These are phyloP conservation scores for Fraxinus cuspidata DNA, from an alignment of 257 asterid species.

Conservation along the genomic window DNA sequence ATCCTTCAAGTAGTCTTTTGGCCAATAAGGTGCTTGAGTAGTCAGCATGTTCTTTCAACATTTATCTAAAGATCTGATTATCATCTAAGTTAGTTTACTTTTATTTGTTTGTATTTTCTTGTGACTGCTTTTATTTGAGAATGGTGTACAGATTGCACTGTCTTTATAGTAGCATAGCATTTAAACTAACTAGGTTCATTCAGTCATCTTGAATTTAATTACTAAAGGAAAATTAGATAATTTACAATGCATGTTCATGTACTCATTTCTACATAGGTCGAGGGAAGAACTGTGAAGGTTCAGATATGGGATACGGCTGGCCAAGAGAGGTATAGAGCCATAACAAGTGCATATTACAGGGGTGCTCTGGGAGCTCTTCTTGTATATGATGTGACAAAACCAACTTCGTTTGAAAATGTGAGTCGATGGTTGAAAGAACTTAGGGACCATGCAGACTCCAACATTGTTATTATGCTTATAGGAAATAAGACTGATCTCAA, in stretches of 20 bases:
- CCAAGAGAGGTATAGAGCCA: slow-evolving; percentile 22
- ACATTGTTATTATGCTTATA: slow-evolving; percentile 22
- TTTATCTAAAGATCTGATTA: background rate
- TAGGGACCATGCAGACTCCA: slow-evolving; percentile 22
- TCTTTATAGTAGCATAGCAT: background rate
- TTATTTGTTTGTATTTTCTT: background rate
- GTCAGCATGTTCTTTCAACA: background rate
- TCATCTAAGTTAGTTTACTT: background rate
- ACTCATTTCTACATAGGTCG: background rate
- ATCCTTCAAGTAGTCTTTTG: no score
- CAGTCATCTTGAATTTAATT: background rate
- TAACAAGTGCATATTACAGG: slow-evolving; percentile 24
- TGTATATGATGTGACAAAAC: slow-evolving; percentile 24
- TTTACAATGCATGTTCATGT: background rate
- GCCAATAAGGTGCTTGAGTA: no score
- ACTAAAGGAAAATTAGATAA: no score
- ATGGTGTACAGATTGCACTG: background rate
- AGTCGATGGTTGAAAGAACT: slow-evolving; percentile 26
- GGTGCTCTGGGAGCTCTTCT: slow-evolving; percentile 27
- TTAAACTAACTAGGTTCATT: background rate
- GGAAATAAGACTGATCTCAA: slow-evolving; percentile 26
- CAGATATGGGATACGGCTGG: slow-evolving; percentile 27
- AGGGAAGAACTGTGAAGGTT: slow-evolving; percentile 23
- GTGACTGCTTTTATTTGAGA: background rate
- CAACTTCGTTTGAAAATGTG: slow-evolving; percentile 20